A percentile compares a stretch with the other conserved stretches of the same genome.
These are phyloP conservation scores for Fragaria nilgerrensis DNA, from an alignment of 306 rosid species.

Conservation along the genomic window DNA sequence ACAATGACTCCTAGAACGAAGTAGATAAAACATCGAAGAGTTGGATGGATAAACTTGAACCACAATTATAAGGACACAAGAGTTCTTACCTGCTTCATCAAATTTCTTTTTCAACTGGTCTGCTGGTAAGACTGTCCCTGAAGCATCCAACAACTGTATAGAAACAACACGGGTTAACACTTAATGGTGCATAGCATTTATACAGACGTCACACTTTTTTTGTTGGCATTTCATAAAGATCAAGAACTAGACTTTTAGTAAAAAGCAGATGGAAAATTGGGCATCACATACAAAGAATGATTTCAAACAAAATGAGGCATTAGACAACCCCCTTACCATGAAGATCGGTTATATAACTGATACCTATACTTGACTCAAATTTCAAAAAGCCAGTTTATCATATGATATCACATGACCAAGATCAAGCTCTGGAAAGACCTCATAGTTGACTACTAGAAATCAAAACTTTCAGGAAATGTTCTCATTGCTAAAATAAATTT, in stretches of 20 bases:
- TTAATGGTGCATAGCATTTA: neutral
- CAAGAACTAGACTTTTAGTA: neutral
- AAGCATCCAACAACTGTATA: constrained; percentile 74
- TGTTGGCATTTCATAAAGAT: neutral
- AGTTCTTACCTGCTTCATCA: constrained; percentile 56
- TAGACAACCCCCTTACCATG: neutral
- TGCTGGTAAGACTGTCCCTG: constrained; percentile 61
- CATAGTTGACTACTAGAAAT: neutral
- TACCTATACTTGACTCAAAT: neutral
- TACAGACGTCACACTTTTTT: neutral
- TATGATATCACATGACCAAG: neutral
- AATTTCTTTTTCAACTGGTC: constrained; percentile 72
- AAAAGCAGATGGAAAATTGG: neutral
- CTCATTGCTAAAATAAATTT: neutral
- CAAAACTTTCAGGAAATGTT: neutral
- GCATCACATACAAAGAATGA: neutral
- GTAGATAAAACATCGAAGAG: neutral
- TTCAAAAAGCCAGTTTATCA: neutral
- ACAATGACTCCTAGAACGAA: neutral
- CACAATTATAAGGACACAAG: neutral
- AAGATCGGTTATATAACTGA: neutral
- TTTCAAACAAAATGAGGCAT: neutral
- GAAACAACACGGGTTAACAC: neutral
- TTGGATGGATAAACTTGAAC: constrained; percentile 2
- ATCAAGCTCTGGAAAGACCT: neutral